Evolutionary conservation across 495 filamentous ascomycete genomes (phyloP), one percentile per base, ranked within the genome.

Genomic region (Penicillium lividum): DNA sequence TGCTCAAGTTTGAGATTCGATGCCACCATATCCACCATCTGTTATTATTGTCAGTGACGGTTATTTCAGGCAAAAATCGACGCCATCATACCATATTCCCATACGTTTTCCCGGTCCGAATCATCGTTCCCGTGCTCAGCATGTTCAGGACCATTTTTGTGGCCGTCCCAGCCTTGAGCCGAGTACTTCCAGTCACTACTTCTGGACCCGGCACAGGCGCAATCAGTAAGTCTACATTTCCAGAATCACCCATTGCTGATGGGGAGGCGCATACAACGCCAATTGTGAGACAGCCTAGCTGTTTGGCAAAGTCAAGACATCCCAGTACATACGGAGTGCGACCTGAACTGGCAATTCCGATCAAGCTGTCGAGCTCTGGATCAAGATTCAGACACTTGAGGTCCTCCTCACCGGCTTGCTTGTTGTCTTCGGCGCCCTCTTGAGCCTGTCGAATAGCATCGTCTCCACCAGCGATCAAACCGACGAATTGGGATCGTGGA

Each of bases 291-390:
- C 69, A 72, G 0, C 70, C 73, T 27, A 70, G 36, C 6, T 55
- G 50, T 40, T 73, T 74, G 1, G 67, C 69, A 56, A 68, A 75
- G 2, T 60, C 60, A 30, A 77, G 62, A 53, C 70, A 68, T 11
- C 70, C 73, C 2, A 77, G 52, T 0, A 76, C 75, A 53, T 75
- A 77, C 1, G 75, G 75, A 1, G 73, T 76, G 11, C 73, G 68
- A 0, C 75, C 75, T 0, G 75, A 77, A n/a, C 72, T 72, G 11
- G 73, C 73, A 49, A 77, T 77, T 0, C 73, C 73, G 16, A 75
- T 74, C 18, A 77, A 44, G 15, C 70, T 73, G 46, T 77, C 73
- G 9, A 62, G 49, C 3, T 69, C 59, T 0, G 66, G 66, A 38
- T 74, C 46, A 4, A 77, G 62, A 7, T 64, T 33, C 1, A 77